These are phyloP conservation scores for Aspergillus ustus DNA, from an alignment of 2,329 filamentous ascomycete genomes.

Conservation along the genomic window DNA sequence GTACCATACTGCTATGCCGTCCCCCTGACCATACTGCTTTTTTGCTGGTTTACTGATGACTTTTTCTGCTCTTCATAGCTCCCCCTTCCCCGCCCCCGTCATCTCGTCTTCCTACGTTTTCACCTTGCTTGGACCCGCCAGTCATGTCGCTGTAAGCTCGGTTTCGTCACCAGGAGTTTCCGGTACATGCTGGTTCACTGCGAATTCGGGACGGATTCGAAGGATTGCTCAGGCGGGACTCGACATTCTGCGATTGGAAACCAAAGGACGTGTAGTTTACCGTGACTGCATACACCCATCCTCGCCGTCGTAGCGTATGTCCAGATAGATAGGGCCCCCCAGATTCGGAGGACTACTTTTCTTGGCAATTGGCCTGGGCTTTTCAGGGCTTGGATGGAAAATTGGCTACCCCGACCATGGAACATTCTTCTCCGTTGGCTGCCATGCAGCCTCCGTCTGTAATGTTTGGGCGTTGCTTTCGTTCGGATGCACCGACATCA, in stretches of 20 bases:
- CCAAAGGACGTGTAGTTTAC: slow-evolving; percentile 15
- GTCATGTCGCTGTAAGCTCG: slow-evolving; percentile 37
- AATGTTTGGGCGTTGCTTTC: slow-evolving; percentile 66
- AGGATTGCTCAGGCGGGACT: slow-evolving; percentile 17
- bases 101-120: slow-evolving; percentile 17
- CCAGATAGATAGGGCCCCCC: slow-evolving; percentile 23
- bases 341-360: slow-evolving; percentile 13
- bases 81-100: slow-evolving; percentile 18
- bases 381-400: slow-evolving; percentile 7
- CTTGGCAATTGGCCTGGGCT: slow-evolving; percentile 7
- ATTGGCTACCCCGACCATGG: slow-evolving; percentile 61
- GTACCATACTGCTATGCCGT: slow-evolving; percentile 21
- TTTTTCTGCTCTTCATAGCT: slow-evolving; percentile 19
- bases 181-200: slow-evolving; percentile 29
- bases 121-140: slow-evolving; percentile 16
- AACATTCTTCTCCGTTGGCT: slow-evolving; percentile 90
- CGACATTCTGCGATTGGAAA: slow-evolving; percentile 19
- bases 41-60: slow-evolving; percentile 16
- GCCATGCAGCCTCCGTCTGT: slow-evolving; percentile 79
- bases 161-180: slow-evolving; percentile 23
- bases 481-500: slow-evolving; percentile 58
- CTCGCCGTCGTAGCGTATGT: slow-evolving; percentile 27
- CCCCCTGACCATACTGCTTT: slow-evolving; percentile 18
- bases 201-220: slow-evolving; percentile 23
- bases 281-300: slow-evolving; percentile 16